Base-by-base conservation (phyloP, 202 grass and related monocot species). In the Brachypodium distachyon region DNA sequence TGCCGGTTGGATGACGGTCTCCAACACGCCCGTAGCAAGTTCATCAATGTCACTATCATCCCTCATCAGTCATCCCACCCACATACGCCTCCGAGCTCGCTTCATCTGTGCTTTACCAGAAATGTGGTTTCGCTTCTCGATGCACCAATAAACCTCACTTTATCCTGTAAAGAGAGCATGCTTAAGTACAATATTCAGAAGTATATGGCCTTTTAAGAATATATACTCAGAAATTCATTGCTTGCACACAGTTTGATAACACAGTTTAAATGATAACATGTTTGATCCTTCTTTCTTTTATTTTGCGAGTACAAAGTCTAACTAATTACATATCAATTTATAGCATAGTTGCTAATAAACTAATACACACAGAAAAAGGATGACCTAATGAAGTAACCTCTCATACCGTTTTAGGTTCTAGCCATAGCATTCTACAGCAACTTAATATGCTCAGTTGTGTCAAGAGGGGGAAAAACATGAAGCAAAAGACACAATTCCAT, bases 21-120 rank as follows among this genome's bases (percentile, higher is more conserved):
- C 85, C 91, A 92, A 77, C 96, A 99, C 38, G 96, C 85, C 85
- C 76, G 86, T n/a, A 98, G 82, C 63, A 98, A 85, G 82, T 91
- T 98, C 85, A 92, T 86, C 76, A 98, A 88, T 75, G 77, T 66
- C 59, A 67, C 82, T 70, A 89, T 87, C 95, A 98, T 98, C 83
- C 87, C 91, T 94, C 89, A 89, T 94, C 79, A 90, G 75, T 83
- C 80, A 88, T 88, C 81, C 40, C 59, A 76, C 41, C 60, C 67
- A 59, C 47, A 53, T 61, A 79, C 62, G 72, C 67, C 61, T 89
- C 44, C 80, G 67, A 92, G 53, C 23, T 38, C 76, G 70, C 76
- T 79, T 86, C 83, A 90, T 86, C 46, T 82, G 53, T 40, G 56
- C 22, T 75, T 36, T n/a, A 49, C 23, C 4, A 70, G 47, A 70